These are phyloP conservation scores for Cladosporium sp. DNA, from an alignment of 2,329 filamentous ascomycete genomes.

Conservation along the genomic window DNA sequence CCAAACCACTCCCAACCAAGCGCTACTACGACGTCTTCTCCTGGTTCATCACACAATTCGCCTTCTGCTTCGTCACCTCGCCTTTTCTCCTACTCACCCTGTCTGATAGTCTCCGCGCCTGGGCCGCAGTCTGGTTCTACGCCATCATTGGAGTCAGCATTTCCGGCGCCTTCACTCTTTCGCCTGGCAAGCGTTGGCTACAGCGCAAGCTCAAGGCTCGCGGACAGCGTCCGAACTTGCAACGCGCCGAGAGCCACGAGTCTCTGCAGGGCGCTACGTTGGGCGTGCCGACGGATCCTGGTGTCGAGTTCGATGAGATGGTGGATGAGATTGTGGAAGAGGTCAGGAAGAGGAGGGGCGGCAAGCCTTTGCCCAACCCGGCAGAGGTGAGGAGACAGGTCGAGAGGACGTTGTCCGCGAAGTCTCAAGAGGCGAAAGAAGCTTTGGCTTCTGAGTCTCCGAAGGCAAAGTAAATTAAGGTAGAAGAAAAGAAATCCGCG, in stretches of 20 bases:
- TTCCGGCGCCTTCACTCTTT: slow-evolving; percentile 75
- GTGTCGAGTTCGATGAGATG: slow-evolving; percentile 74
- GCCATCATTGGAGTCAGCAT: slow-evolving; percentile 66
- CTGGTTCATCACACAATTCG: slow-evolving; percentile 74
- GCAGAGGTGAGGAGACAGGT: slow-evolving; percentile 56
- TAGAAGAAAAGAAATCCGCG: background rate
- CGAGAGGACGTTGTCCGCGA: slow-evolving; percentile 45
- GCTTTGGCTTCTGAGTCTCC: background rate
- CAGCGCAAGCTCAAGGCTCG: slow-evolving; percentile 42
- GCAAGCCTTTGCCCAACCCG: slow-evolving; percentile 48
- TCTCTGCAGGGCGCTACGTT: slow-evolving; percentile 57
- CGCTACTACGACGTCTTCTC: slow-evolving; percentile 82
- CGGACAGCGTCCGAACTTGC: slow-evolving; percentile 32
- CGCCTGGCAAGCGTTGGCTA: slow-evolving; percentile 66
- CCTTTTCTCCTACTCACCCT: slow-evolving; percentile 86
- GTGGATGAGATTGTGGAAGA: slow-evolving; percentile 73
- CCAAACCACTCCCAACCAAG: slow-evolving; percentile 69
- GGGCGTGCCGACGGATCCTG: slow-evolving; percentile 76
- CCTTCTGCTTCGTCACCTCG: slow-evolving; percentile 77
- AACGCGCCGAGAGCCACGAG: slow-evolving; percentile 37
- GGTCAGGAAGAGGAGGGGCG: slow-evolving; percentile 60
- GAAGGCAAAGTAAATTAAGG: slow-evolving; percentile 6
- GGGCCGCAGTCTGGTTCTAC: slow-evolving; percentile 89
- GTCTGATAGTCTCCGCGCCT: slow-evolving; percentile 69
- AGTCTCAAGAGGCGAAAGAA: slow-evolving; percentile 12